Percentiles rank a stretch among this genome's conserved stretches.
phyloP scores from a whole-genome alignment of 2,329 filamentous ascomycete genomes.

The Xylaria digitata region DNA sequence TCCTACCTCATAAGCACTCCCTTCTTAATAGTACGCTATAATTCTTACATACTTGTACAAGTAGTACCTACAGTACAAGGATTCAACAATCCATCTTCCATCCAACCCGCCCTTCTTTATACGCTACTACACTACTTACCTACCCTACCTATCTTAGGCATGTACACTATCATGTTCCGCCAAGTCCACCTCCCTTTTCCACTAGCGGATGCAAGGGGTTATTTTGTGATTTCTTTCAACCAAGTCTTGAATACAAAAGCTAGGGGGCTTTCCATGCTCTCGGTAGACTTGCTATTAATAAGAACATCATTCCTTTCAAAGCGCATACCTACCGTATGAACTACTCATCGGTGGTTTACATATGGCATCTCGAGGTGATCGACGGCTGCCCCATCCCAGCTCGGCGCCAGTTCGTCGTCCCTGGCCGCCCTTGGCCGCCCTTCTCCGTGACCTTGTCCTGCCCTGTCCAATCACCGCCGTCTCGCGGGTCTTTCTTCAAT shows the following conservation, averaged over 20 bases:
- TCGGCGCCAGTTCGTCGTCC: constrained; percentile 20
- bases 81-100: too few species aligned
- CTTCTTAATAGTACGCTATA: too few species aligned
- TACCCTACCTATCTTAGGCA: too few species aligned
- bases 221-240: background rate
- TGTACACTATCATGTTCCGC: too few species aligned
- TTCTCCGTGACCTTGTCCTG: constrained; percentile 18
- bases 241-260: background rate
- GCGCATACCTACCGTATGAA: background rate
- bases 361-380: constrained; percentile 10
- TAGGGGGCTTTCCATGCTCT: background rate
- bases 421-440: constrained; percentile 16
- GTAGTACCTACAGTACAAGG: too few species aligned
- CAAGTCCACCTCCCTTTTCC: background rate
- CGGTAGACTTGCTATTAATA: background rate
- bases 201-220: too few species aligned
- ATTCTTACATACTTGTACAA: too few species aligned
- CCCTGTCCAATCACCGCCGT: constrained; percentile 18
- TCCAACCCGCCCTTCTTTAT: too few species aligned
- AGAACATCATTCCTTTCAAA: background rate
- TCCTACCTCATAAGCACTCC: too few species aligned
- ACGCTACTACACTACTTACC: too few species aligned
- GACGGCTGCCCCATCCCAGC: constrained; percentile 20
- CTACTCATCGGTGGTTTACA: too few species aligned
- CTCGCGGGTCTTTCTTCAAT: constrained; percentile 34